Percentiles rank a stretch among this genome's conserved stretches.
phyloP scores from a whole-genome alignment of 331 rosid species.

The Acacia concinna region DNA sequence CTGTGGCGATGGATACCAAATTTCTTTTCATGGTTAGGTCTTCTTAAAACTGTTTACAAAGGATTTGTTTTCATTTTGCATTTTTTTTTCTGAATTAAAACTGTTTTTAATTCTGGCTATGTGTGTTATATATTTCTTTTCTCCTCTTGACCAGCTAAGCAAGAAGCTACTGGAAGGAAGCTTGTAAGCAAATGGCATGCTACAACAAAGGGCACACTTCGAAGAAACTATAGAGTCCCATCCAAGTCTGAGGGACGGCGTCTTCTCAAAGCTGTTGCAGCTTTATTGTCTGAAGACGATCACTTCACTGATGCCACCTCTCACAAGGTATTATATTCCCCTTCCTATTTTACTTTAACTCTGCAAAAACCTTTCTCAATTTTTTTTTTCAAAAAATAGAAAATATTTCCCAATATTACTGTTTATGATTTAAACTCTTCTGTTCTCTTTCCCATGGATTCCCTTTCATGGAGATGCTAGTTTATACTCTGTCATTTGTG shows the following conservation, averaged over 20 bases:
- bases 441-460: neutral
- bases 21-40: neutral
- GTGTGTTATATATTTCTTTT: constrained; percentile 1
- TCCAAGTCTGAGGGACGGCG: constrained; percentile 65
- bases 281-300: constrained; percentile 62
- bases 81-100: neutral
- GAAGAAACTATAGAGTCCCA: constrained; percentile 64
- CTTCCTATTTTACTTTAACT: neutral
- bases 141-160: constrained; percentile 38
- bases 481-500: neutral
- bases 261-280: constrained; percentile 58
- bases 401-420: neutral
- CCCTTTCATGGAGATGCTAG: neutral
- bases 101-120: too few relatives aligned
- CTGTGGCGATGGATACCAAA: neutral
- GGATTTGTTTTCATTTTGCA: neutral
- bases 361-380: neutral
- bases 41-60: neutral
- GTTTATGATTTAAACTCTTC: neutral
- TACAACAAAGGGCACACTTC: constrained; percentile 72
- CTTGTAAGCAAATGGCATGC: constrained; percentile 80
- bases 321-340: constrained; percentile 56
- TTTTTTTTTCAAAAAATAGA: neutral
- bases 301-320: constrained; percentile 70
- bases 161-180: constrained; percentile 33